These are phyloP conservation scores for Chrysoporthe cubensis DNA, from an alignment of 2,329 filamentous ascomycete species.

Conservation along the genomic window DNA sequence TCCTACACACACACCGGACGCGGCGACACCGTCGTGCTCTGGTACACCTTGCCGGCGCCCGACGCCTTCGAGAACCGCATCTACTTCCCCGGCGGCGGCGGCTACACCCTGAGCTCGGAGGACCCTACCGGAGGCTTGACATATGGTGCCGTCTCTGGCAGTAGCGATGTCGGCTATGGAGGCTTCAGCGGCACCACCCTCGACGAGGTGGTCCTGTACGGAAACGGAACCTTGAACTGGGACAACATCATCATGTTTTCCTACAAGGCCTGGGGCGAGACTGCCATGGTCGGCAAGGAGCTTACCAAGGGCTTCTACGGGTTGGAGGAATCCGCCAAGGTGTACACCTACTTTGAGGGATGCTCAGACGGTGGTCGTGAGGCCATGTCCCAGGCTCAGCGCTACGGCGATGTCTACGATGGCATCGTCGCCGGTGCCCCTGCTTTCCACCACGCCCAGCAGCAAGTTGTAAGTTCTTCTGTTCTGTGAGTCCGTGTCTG, in stretches of 20 bases:
- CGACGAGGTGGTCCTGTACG: constrained; percentile 44
- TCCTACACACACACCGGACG: constrained; percentile 40
- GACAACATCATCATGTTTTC: constrained; percentile 53
- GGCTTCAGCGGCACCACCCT: constrained; percentile 42
- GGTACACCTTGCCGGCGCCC: constrained; percentile 41
- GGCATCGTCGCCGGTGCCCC: constrained; percentile 51
- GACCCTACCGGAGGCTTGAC: constrained; percentile 43
- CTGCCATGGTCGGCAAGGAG: constrained; percentile 51
- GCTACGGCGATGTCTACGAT: constrained; percentile 46
- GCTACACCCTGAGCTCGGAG: constrained; percentile 42
- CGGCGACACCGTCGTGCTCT: constrained; percentile 39
- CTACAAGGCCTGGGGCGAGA: constrained; percentile 56
- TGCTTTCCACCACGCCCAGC: constrained; percentile 48
- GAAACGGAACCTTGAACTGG: constrained; percentile 57
- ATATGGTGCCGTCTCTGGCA: constrained; percentile 46
- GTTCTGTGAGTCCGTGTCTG: too few species aligned
- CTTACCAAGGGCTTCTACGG: constrained; percentile 47
- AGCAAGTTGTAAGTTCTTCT: constrained; percentile 34
- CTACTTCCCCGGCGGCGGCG: constrained; percentile 49
- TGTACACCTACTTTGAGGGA: constrained; percentile 57
- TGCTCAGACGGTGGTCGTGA: constrained; percentile 54
- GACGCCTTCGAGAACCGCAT: constrained; percentile 49
- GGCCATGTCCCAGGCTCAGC: constrained; percentile 50
- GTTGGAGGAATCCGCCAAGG: constrained; percentile 30
- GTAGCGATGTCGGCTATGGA: constrained; percentile 49